phyloP scores from a whole-genome alignment of 2,329 filamentous ascomycete species.

The Rugonectria rugulosa region DNA sequence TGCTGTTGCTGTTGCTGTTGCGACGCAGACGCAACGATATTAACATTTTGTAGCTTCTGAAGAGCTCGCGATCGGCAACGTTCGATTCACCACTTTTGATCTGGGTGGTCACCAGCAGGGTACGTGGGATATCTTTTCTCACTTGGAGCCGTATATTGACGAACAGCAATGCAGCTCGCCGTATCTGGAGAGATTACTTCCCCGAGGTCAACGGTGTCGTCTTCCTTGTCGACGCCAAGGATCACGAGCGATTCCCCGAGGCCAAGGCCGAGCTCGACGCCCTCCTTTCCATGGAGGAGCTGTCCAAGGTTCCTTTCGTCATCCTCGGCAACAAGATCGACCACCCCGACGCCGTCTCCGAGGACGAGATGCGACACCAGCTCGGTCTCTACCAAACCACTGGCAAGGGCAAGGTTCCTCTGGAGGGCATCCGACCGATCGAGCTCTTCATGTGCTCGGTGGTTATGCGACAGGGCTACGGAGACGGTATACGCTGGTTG shows the following conservation, averaged over 20 bases:
- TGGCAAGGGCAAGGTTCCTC: slow-evolving; percentile 91
- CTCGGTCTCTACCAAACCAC: slow-evolving; percentile 96
- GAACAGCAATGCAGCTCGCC: slow-evolving; percentile 70
- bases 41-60: slow-evolving; percentile 71
- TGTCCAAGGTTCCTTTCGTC: slow-evolving; percentile 93
- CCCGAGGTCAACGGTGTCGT: slow-evolving; percentile 96
- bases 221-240: slow-evolving; percentile 97
- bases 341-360: slow-evolving; percentile 92
- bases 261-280: slow-evolving; percentile 97
- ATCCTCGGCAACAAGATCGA: slow-evolving; percentile 99
- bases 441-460: slow-evolving; percentile 99
- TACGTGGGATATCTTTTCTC: slow-evolving; percentile 45
- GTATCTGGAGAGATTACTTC: slow-evolving; percentile 97
- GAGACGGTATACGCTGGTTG: slow-evolving; percentile 90
- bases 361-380: slow-evolving; percentile 93
- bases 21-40: slow-evolving; percentile 10
- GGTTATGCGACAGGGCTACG: slow-evolving; percentile 96
- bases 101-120: slow-evolving; percentile 93
- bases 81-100: slow-evolving; percentile 94
- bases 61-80: slow-evolving; percentile 90
- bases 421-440: slow-evolving; percentile 92
- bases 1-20: not conserved
- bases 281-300: slow-evolving; percentile 94
- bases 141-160: slow-evolving; percentile 3
- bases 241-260: slow-evolving; percentile 92